Evolutionary conservation across 2,329 filamentous ascomycete genomes (phyloP), one percentile per base, ranked within the genome.

Genomic region (Orbilia javanica): DNA sequence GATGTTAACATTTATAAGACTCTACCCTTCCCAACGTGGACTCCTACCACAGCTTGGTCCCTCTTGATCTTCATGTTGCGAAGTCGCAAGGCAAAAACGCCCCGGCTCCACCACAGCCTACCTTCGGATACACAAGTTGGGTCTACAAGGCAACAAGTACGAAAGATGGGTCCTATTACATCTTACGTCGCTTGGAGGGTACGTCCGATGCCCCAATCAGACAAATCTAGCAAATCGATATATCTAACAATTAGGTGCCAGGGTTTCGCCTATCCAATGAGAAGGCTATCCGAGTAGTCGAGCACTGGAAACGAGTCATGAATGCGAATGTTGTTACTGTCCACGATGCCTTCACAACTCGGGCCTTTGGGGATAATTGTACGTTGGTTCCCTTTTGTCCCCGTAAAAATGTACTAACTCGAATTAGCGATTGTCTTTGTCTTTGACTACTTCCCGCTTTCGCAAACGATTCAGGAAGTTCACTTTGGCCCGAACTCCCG

Each of bases 131-230:
- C 82, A 90, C 91, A 4, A 97, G 92, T 81, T 98, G 94, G 93
- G 89, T 97, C 0, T 99, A 97, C 86, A 98, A 98, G 85, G 95
- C 94, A 7, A 90, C 91, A 25, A 97, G 93, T 5, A 91, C 89
- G 84, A 96, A 96, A 83, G 95, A 95, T 81, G 96, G 94, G 10
- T 91, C 92, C 80, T 90, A 91, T n/a, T 98, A 97, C 84, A 93
- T 91, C 72, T 86, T 99, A 55, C 89, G 96, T 79, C 89, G 96
- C 79, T 88, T 99, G 22, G 94, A 97, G 87, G 92, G 90, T 89
- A 84, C 15, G 46, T 36, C 27, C 18, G 72, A 5, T 29, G n/a
- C 42, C 6, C 20, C 3, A 44, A 44, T 10, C n/a, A 15, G 11
- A 18, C 8, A 1, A 34, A 44, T 44, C 15, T 18, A 44, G 5